Evolutionary conservation across 768 basidiomycete species (phyloP).

Genomic region (Boletales sp.): DNA sequence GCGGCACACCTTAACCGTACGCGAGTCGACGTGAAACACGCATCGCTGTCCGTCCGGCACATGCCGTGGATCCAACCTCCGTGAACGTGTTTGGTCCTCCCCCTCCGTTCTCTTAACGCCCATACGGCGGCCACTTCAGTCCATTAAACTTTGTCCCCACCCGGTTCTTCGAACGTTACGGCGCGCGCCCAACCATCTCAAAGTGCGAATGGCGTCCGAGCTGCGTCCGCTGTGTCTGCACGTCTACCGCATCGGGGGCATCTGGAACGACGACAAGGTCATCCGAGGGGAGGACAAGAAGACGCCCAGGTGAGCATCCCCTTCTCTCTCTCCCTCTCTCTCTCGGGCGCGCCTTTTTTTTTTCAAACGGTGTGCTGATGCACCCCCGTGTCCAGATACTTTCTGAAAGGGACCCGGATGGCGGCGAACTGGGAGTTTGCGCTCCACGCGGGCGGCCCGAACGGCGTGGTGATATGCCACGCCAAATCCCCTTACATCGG

Average conservation of each 20-base stretch:
- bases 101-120: too few species aligned
- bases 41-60: too few species aligned
- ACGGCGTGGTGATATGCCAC: slow-evolving; percentile 20
- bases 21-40: too few species aligned
- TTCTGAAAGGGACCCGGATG: slow-evolving; percentile 17
- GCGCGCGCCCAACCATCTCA: neutral
- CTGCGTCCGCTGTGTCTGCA: slow-evolving; percentile 19
- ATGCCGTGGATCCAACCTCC: too few species aligned
- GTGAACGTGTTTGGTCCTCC: too few species aligned
- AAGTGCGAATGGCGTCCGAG: slow-evolving; percentile 2
- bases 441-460: slow-evolving; percentile 16
- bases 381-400: slow-evolving; percentile 21
- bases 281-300: slow-evolving; percentile 24
- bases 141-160: neutral
- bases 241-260: slow-evolving; percentile 25
- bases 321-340: too few species aligned
- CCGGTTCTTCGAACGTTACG: too few species aligned
- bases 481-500: slow-evolving; percentile 29
- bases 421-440: slow-evolving; percentile 19
- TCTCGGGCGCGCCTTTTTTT: too few species aligned
- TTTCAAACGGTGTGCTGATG: neutral
- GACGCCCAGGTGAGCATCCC: slow-evolving; percentile 29
- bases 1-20: too few species aligned
- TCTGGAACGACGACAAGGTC: slow-evolving; percentile 28
- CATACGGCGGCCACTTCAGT: neutral